A percentile compares a stretch with the other conserved stretches of the same genome.
Conservation (phyloP, 768 basidiomycete genomes). For the Phanerodontia chrysosporium region DNA sequence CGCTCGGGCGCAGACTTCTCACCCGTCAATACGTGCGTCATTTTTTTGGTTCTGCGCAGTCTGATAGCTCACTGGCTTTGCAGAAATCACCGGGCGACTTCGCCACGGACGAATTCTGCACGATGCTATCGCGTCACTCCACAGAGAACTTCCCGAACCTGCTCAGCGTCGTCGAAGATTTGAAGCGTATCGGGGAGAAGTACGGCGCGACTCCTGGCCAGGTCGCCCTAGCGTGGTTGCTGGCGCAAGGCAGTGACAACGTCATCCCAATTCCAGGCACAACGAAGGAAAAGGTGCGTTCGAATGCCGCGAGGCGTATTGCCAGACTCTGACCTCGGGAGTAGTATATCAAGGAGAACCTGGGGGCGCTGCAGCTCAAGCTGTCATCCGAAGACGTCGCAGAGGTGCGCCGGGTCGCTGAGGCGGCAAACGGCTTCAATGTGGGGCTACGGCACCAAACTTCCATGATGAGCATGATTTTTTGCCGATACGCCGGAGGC, state of each 20-base stretch:
- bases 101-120: conserved; percentile 23
- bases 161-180: conserved; percentile 29
- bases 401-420: no score
- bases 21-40: conserved; percentile 22
- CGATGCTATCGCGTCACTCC: conserved; percentile 15
- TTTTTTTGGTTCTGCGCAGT: not conserved
- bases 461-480: no score
- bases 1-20: conserved; percentile 29
- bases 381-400: no score
- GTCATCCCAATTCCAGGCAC: conserved; percentile 26
- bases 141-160: conserved; percentile 43
- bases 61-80: not conserved
- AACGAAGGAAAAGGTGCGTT: conserved; percentile 10
- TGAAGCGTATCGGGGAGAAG: conserved; percentile 30
- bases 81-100: conserved; percentile 28
- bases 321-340: no score
- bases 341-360: no score
- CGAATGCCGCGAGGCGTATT: no score
- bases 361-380: no score
- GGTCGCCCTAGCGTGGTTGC: conserved; percentile 29
- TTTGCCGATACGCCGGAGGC: no score
- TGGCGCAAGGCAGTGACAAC: conserved; percentile 24
- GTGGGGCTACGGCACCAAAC: no score
- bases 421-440: no score
- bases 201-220: conserved; percentile 31